A percentile compares a stretch with the other conserved stretches of the same genome.
phyloP scores from a whole-genome alignment of 352 stramenopile species.

The Globisporangium radiosum region DNA sequence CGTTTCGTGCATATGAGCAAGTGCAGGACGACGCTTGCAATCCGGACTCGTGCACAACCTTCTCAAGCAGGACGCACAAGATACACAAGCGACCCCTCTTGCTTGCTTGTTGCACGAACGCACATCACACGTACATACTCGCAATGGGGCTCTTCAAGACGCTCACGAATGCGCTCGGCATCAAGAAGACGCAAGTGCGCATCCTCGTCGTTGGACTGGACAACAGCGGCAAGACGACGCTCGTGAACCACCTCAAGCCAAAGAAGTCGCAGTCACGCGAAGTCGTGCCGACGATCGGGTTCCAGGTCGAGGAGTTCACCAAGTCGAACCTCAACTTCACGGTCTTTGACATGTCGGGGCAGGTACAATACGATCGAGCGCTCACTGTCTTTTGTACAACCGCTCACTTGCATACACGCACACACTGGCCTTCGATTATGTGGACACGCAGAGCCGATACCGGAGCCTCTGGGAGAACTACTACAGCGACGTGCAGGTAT shows the following conservation, averaged over 20 bases:
- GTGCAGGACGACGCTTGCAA: no score
- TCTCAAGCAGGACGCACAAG: no score
- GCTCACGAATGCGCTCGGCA: conserved; percentile 63
- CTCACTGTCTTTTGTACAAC: background rate
- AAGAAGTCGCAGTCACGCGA: conserved; percentile 79
- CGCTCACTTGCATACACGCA: background rate
- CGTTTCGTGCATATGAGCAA: background rate
- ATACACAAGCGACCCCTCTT: no score
- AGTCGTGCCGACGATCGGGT: conserved; percentile 86
- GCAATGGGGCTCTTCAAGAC: conserved; percentile 85
- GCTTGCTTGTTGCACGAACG: no score
- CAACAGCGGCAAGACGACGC: conserved; percentile 89
- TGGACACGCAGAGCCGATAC: conserved; percentile 46
- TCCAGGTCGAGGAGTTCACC: conserved; percentile 86
- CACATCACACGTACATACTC: no score
- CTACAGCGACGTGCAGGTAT: conserved; percentile 67
- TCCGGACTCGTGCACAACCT: no score
- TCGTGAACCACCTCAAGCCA: conserved; percentile 90
- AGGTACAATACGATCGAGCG: conserved; percentile 12
- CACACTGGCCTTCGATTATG: background rate
- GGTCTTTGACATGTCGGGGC: conserved; percentile 88
- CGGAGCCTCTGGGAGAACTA: conserved; percentile 83
- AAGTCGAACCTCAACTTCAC: conserved; percentile 91
- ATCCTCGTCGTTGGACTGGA: conserved; percentile 89
- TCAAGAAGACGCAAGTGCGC: conserved; percentile 78